Base-by-base conservation (phyloP, 257 asterid species). In the Marsdenia floribunda region DNA sequence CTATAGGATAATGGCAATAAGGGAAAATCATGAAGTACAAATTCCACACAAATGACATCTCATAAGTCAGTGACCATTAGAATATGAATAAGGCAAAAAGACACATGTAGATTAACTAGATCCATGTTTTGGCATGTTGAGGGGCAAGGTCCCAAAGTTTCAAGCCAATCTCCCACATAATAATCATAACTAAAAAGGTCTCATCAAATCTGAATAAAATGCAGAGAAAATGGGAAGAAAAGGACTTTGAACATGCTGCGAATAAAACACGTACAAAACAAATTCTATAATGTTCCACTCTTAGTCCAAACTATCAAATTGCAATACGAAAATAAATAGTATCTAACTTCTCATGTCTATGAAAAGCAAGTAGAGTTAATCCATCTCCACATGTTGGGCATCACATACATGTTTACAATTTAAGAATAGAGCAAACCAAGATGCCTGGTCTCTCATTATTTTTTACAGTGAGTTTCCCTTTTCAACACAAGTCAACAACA, bases 401-500 rank as follows among this genome's bases (percentile, higher is more conserved):
- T 35, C 35, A 71, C 6, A 5, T 14, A 50, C 19, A 54, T 37
- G 38, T 46, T 18, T 19, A 35, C 21, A 19, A 53, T 6, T 53
- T 35, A 21, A 50, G 63, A 53, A 14, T 12, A 71, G 21, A 47
- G 13, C n/a, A 60, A 47, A 5, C 18, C 0, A 5, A 14, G 35
- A 49, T 70, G 59, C 73, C 38, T 22, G 2, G 61, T 75, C 78
- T 40, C 54, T 73, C 35, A 4, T 46, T 49, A 12, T 18, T 35
- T 64, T 3, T 33, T 54, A 26, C 9, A 19, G 12, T 63, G 71
- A 47, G 13, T 29, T 60, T 6, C 66, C 40, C 40, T 22, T 12
- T 6, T 60, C 15, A 6, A 26, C 1, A 9, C 68, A 65, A 66
- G 16, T n/a, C n/a, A n/a, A n/a, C n/a, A n/a, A n/a, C 37, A 54